Evolutionary conservation across 345 rosid genomes (phyloP).

Genomic region (Diplotaxis tenuifolia): DNA sequence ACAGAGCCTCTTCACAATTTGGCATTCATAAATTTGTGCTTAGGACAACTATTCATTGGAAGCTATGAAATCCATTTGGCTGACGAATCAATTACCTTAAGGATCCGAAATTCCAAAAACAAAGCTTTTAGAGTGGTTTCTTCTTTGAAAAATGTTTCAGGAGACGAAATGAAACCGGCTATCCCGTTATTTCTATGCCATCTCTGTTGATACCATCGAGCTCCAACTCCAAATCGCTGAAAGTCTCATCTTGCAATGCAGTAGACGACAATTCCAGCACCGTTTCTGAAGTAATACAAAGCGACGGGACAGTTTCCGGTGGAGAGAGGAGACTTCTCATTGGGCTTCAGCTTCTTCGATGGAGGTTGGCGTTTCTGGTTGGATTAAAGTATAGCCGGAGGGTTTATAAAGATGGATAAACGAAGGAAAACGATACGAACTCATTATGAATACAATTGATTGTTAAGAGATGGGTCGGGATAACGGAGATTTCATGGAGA

Average conservation of each 20-base stretch:
- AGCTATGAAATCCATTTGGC: too few relatives aligned
- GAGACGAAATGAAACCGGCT: too few relatives aligned
- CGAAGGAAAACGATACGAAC: neutral
- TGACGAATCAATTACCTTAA: too few relatives aligned
- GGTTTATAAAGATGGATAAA: neutral
- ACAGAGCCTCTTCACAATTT: too few relatives aligned
- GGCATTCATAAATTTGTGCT: constrained; percentile 9
- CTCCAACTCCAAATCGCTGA: constrained; percentile 36
- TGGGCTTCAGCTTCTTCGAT: neutral
- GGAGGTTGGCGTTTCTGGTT: neutral
- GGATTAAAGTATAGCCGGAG: neutral
- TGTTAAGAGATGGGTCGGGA: neutral
- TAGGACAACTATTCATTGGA: neutral
- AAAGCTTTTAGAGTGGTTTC: too few relatives aligned
- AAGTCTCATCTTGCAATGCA: too few relatives aligned
- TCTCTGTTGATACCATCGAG: too few relatives aligned
- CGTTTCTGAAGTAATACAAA: neutral
- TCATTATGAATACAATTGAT: neutral
- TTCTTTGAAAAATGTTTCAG: too few relatives aligned
- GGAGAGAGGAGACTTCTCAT: neutral
- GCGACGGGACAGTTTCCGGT: neutral
- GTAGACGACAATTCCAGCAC: too few relatives aligned
- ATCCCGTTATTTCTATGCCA: too few relatives aligned
- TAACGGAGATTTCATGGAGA: neutral
- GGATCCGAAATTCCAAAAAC: too few relatives aligned